Conservation (phyloP, 169 alveolate species). For the Eimeria sp. region DNA sequence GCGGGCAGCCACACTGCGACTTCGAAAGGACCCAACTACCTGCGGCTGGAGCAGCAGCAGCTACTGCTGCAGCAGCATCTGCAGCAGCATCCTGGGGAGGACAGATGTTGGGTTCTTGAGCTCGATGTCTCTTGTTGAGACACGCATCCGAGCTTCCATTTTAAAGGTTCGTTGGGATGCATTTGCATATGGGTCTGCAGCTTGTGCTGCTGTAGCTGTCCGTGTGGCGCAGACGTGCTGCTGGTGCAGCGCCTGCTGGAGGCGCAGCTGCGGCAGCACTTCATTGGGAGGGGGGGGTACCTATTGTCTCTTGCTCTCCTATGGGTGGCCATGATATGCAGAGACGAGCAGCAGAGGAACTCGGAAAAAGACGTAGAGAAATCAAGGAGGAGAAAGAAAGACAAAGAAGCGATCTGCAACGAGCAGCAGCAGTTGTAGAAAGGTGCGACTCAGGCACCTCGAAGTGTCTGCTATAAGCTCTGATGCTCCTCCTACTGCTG, state of each 20-base stretch:
- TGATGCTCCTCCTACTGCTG: neutral
- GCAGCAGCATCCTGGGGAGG: neutral
- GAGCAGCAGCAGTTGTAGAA: slow-evolving; percentile 3
- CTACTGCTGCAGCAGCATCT: neutral
- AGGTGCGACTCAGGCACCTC: neutral
- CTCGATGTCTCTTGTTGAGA: slow-evolving; percentile 1
- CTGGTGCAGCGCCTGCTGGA: too few relatives aligned
- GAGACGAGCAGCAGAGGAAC: slow-evolving; percentile 9
- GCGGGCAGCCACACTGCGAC: neutral
- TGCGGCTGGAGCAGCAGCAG: neutral
- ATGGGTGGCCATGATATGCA: neutral
- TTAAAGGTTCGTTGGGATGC: neutral
- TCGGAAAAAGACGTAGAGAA: neutral
- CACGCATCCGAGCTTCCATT: neutral
- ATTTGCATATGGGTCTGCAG: neutral
- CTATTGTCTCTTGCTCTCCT: neutral
- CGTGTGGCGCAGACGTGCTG: neutral
- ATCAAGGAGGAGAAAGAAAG: neutral
- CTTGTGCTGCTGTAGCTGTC: neutral
- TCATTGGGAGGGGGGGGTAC: neutral
- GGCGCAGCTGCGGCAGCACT: too few relatives aligned
- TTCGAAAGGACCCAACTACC: slow-evolving; percentile 7
- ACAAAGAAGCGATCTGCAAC: neutral
- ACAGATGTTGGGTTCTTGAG: neutral
- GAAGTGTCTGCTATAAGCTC: neutral